A percentile compares a stretch with the other conserved stretches of the same genome.
These are phyloP conservation scores for Cryptosporidium sp. DNA, from an alignment of 169 alveolate species.

Conservation along the genomic window DNA sequence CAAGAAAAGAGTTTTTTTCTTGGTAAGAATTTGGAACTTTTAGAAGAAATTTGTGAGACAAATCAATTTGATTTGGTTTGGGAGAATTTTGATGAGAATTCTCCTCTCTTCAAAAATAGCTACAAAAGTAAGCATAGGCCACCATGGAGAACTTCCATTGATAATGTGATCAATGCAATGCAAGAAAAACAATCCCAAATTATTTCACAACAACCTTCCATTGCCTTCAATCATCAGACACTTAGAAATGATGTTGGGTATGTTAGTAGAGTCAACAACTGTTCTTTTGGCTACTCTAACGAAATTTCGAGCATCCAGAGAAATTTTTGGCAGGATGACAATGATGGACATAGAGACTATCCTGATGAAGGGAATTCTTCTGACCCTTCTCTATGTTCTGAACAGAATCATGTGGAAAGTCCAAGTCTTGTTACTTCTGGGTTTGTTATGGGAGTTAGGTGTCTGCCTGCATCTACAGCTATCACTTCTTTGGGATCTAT, in stretches of 20 bases:
- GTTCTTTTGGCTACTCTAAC: neutral
- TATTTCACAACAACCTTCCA: conserved; percentile 58
- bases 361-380: neutral
- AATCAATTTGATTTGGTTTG: conserved; percentile 10
- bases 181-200: conserved; percentile 29
- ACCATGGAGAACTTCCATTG: conserved; percentile 75
- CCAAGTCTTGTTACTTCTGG: conserved; percentile 74
- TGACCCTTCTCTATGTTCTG: neutral
- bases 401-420: conserved; percentile 18
- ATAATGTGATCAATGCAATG: conserved; percentile 26
- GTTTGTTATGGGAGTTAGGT: conserved; percentile 71
- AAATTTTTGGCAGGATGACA: neutral
- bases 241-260: conserved; percentile 10
- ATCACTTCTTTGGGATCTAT: conserved; percentile 64
- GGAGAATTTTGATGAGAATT: conserved; percentile 19
- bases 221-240: neutral
- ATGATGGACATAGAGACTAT: neutral
- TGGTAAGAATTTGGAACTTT: neutral
- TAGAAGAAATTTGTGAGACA: conserved; percentile 18
- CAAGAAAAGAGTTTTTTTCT: neutral
- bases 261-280: neutral
- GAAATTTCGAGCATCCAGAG: neutral
- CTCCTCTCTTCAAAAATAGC: conserved; percentile 42
- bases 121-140: conserved; percentile 43
- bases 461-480: conserved; percentile 51